Conservation (phyloP, 169 alveolate species). For the Sarcocystis neurona region DNA sequence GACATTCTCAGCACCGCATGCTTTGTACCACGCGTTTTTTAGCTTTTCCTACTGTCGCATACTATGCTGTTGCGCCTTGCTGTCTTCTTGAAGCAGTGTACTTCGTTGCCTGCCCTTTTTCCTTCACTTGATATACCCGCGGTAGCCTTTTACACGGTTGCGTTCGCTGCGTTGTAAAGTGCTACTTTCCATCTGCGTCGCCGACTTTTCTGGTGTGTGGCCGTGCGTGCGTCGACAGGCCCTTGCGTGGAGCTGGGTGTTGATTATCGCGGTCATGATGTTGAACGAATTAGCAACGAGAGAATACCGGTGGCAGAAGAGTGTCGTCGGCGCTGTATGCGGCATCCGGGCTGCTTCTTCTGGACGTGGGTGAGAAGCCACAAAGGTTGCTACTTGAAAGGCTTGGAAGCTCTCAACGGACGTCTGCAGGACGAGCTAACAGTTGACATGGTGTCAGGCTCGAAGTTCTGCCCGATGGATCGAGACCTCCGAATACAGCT, state of each 20-base stretch:
- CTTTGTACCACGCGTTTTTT: too few species aligned
- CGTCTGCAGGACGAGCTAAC: conserved; percentile 20
- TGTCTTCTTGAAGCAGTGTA: neutral
- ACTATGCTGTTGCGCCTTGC: too few species aligned
- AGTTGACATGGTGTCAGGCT: conserved; percentile 24
- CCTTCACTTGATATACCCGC: too few species aligned
- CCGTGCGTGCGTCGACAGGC: too few species aligned
- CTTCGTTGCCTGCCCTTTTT: neutral
- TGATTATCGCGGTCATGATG: conserved; percentile 44
- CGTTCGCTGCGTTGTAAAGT: too few species aligned
- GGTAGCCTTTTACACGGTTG: too few species aligned
- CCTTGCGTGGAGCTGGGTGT: neutral
- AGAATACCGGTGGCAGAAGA: neutral
- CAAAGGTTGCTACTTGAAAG: conserved; percentile 46
- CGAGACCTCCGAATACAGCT: neutral
- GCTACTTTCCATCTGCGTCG: too few species aligned
- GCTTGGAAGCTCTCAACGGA: conserved; percentile 4
- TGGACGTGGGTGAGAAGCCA: conserved; percentile 43
- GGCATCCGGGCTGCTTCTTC: conserved; percentile 21
- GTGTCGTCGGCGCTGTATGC: conserved; percentile 7
- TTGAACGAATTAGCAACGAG: neutral
- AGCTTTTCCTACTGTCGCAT: too few species aligned
- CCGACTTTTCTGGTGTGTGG: too few species aligned
- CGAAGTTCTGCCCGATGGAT: conserved; percentile 48
- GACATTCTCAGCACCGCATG: too few species aligned